Percentiles rank a stretch among this genome's conserved stretches.
phyloP scores from a whole-genome alignment of 768 basidiomycete genomes.

The Cyathus striatus region DNA sequence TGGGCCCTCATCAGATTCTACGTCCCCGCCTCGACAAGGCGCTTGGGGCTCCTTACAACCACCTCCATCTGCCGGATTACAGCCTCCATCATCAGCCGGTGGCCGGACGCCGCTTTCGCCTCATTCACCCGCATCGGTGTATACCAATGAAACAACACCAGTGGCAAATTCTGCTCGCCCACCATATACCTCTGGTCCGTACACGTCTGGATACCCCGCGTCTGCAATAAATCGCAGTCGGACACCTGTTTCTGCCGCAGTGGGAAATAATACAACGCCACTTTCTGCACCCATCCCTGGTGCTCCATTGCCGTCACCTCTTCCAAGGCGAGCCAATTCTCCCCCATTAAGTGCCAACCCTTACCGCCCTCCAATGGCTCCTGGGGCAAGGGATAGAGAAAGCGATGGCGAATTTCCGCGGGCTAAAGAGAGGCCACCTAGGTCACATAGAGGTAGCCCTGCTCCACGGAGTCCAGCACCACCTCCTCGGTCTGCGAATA shows the following conservation, averaged over 20 bases:
- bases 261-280: constrained; percentile 4
- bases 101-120: neutral
- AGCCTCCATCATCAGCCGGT: constrained; percentile 4
- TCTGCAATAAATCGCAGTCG: constrained; percentile 15
- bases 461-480: constrained; percentile 30
- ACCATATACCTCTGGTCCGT: neutral
- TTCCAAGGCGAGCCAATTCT: constrained; percentile 23
- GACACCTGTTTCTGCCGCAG: constrained; percentile 18
- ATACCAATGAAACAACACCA: constrained; percentile 7
- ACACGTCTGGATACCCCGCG: constrained; percentile 7
- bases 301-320: constrained; percentile 24
- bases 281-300: constrained; percentile 20
- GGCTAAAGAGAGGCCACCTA: constrained; percentile 22
- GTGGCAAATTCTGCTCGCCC: neutral
- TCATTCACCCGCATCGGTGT: neutral
- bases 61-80: constrained; percentile 10
- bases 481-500: constrained; percentile 61
- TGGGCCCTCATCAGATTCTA: constrained; percentile 9
- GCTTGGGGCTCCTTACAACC: constrained; percentile 11
- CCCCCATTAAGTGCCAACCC: constrained; percentile 22
- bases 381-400: constrained; percentile 14
- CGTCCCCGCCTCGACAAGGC: constrained; percentile 9
- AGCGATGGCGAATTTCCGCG: constrained; percentile 4
- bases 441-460: constrained; percentile 33
- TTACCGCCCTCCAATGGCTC: constrained; percentile 8